Conservation (phyloP, 495 filamentous ascomycete genomes). For the Ramalina intermedia region DNA sequence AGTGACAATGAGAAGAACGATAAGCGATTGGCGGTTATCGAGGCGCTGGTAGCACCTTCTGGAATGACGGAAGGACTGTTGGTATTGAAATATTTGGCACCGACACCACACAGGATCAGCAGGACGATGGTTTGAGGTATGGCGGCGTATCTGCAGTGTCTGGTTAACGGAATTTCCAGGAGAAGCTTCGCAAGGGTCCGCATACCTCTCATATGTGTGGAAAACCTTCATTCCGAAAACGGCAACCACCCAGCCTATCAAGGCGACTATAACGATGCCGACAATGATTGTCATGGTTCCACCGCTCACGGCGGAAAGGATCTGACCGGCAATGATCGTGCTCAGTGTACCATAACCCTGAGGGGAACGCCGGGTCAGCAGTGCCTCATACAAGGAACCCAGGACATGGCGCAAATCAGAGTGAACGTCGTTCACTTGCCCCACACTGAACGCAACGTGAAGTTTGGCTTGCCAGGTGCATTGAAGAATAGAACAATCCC, state of each 20-base stretch:
- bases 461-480: too few relatives aligned
- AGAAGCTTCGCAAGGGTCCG: background rate
- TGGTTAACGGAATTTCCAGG: background rate
- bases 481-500: too few relatives aligned
- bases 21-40: conserved; percentile 41
- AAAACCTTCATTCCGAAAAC: conserved; percentile 64
- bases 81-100: conserved; percentile 51
- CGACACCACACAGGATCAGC: conserved; percentile 52
- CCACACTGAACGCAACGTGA: too few relatives aligned
- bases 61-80: conserved; percentile 21
- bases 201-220: conserved; percentile 51
- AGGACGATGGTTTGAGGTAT: conserved; percentile 52
- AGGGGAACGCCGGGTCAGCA: too few relatives aligned
- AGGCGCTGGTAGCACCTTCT: conserved; percentile 16
- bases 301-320: conserved; percentile 43
- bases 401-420: too few relatives aligned
- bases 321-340: conserved; percentile 22
- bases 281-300: conserved; percentile 46
- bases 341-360: conserved; percentile 11
- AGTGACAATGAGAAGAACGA: conserved; percentile 52
- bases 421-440: too few relatives aligned
- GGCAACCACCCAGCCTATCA: conserved; percentile 48
- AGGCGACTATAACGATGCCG: conserved; percentile 51
- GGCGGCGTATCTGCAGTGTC: conserved; percentile 42
- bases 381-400: too few relatives aligned